Evolutionary conservation across 1,139 yeast genomes (phyloP), one percentile per base, ranked within the genome.

Genomic region (Komagataea norvegica): DNA sequence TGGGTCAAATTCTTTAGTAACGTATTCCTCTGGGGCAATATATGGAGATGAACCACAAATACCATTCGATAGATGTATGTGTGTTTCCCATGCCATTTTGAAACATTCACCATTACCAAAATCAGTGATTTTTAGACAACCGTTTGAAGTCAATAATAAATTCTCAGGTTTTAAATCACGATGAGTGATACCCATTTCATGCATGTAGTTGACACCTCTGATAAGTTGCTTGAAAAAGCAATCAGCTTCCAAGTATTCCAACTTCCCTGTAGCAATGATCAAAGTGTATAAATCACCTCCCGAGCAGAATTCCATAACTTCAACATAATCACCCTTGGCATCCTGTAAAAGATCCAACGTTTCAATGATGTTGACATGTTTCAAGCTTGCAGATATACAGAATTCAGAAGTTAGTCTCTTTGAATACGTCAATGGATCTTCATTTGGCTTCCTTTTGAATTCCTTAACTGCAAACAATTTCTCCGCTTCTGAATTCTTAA

Each of bases 101-200:
- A 91, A 91, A 59, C 96, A 89, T 60, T 88, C 96, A 29, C 95
- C 87, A 56, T 87, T 88, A 36, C 98, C 98, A 57, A 91, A 91
- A 62, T 91, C 98, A 3, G 96, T 85, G 45, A 91, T 88, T 59
- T 91, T 91, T 42, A 91, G 63, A 17, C 74, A 68, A 27, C 98
- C 98, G 44, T 72, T 70, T 38, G 81, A 78, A 2, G 96, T 87
- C 34, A 91, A 65, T 39, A 91, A 64, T 27, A 91, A 62, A 60
- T 91, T 91, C 57, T 91, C 98, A 0, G 98, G 98, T 62, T 91
- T 91, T 51, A 91, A 69, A 59, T 91, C 98, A 44, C 97, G 74
- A 61, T 91, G 98, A 23, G 94, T 83, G 33, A 91, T 96, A 28
- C 97, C 97, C 94, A 88, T 85, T 34, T 85, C 86, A 63, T 91